Conservation (phyloP, 2,329 filamentous ascomycete species). For the Sclerotinia borealis region DNA sequence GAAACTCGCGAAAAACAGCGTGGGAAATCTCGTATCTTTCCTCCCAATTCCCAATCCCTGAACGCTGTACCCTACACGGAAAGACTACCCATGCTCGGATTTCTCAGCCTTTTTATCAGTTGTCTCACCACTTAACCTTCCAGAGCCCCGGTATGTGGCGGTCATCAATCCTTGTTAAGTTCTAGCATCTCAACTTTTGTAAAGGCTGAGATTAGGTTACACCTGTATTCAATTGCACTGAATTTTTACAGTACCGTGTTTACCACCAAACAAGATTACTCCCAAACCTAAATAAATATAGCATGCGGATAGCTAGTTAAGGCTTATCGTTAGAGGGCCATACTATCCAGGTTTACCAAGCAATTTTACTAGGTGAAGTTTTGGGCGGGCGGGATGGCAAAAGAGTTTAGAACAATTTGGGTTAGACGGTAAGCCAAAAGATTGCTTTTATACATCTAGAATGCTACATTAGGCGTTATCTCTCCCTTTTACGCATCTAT, state of each 20-base stretch:
- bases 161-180: not conserved
- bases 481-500: not conserved
- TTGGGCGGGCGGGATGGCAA: not conserved
- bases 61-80: not conserved
- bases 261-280: not conserved
- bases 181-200: not conserved
- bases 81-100: not conserved
- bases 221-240: not conserved
- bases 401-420: not conserved
- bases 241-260: not conserved
- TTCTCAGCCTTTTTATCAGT: not conserved
- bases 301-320: not conserved
- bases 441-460: not conserved
- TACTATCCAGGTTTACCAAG: not conserved
- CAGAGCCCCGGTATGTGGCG: slow-evolving; percentile 1
- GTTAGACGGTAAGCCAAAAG: not conserved
- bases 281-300: not conserved
- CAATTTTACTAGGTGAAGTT: not conserved
- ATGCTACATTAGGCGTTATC: not conserved
- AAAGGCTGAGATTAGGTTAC: not conserved
- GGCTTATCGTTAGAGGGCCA: not conserved
- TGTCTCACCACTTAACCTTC: slow-evolving; percentile 3
- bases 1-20: not conserved
- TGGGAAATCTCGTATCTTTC: slow-evolving; percentile 8
- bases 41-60: not conserved